These are phyloP conservation scores for Cordyceps farinosa DNA, from an alignment of 2,329 filamentous ascomycete species.

Conservation along the genomic window DNA sequence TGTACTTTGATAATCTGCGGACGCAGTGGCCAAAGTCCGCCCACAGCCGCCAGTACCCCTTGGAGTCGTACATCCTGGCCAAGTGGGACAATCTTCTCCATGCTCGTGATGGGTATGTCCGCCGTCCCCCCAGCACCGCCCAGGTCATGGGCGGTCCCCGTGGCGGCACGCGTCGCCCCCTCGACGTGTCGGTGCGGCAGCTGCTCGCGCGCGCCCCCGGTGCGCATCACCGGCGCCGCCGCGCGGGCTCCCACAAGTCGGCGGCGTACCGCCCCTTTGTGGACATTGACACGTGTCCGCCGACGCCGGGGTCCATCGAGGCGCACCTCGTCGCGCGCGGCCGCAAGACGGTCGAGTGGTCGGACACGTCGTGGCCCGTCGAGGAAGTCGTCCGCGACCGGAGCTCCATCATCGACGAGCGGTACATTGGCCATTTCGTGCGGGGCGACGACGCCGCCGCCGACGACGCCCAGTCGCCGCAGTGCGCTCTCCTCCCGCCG, in stretches of 20 bases:
- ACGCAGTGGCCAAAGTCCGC: not conserved
- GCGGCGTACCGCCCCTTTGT: not conserved
- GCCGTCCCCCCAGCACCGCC: no score
- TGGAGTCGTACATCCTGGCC: no score
- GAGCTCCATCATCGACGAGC: conserved; percentile 7
- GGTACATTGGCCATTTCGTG: not conserved
- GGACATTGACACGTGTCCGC: not conserved
- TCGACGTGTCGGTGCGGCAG: no score
- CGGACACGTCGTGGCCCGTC: not conserved
- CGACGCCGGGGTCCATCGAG: conserved; percentile 1
- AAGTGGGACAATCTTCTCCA: no score
- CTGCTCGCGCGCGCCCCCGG: no score
- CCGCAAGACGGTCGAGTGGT: conserved; percentile 6
- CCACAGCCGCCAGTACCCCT: not conserved
- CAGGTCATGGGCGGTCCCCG: no score
- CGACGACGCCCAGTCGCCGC: no score
- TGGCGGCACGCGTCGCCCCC: no score
- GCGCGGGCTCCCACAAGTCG: no score
- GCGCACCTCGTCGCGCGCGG: conserved; percentile 4
- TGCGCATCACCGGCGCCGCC: no score
- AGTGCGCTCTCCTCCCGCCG: no score
- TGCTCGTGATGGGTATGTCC: no score
- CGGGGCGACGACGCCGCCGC: not conserved
- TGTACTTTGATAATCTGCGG: not conserved
- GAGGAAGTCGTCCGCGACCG: not conserved